phyloP scores from a whole-genome alignment of 345 rosid species.

The Citrus unshiu region DNA sequence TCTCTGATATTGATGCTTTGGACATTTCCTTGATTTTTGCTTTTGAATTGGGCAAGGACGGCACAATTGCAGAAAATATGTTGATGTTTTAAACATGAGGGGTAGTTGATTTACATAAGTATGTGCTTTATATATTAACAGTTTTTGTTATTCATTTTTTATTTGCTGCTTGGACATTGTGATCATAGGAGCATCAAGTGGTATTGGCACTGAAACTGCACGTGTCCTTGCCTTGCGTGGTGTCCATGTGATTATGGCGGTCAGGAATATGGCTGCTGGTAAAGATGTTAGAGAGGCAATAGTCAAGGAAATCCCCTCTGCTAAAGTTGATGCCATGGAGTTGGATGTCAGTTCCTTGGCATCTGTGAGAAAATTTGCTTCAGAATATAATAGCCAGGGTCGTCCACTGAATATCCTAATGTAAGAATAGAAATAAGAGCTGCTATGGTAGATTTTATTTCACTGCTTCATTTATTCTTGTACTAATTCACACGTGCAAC shows the following conservation, averaged over 20 bases:
- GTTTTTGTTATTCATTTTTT: too few species aligned
- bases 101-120: not conserved
- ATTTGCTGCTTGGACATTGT: not conserved
- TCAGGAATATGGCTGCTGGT: conserved; percentile 28
- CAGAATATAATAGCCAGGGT: conserved; percentile 33
- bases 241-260: conserved; percentile 41
- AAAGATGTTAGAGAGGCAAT: conserved; percentile 31
- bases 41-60: not conserved
- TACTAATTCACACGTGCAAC: not conserved
- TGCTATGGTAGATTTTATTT: not conserved
- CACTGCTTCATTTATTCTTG: not conserved
- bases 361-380: conserved; percentile 42
- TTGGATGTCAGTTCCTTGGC: conserved; percentile 34
- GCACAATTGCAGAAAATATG: not conserved
- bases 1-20: not conserved
- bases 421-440: conserved; percentile 21
- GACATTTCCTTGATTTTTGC: not conserved
- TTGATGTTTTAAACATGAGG: not conserved
- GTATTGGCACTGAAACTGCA: conserved; percentile 44
- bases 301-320: conserved; percentile 28
- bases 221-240: conserved; percentile 44
- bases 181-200: conserved; percentile 39
- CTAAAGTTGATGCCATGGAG: conserved; percentile 38
- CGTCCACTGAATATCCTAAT: conserved; percentile 47
- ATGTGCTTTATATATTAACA: not conserved